Evolutionary conservation across 2,329 filamentous ascomycete species (phyloP).

Genomic region (Apiospora arundinis): DNA sequence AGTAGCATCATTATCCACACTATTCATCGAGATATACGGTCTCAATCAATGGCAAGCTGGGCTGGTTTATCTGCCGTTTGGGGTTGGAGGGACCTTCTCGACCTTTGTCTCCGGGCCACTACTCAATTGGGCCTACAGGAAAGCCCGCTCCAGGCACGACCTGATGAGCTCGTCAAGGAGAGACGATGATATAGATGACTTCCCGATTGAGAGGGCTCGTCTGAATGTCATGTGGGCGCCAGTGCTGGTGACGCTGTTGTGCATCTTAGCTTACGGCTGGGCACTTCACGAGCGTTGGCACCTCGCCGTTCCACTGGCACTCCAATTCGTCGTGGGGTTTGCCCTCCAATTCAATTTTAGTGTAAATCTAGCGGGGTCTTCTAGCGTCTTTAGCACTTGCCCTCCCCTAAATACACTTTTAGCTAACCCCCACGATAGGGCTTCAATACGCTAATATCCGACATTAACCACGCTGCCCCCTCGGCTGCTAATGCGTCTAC

Average conservation of each 20-base stretch:
- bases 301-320: slow-evolving; percentile 28
- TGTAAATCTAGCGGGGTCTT: slow-evolving; percentile 16
- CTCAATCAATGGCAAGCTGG: slow-evolving; percentile 34
- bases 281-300: slow-evolving; percentile 23
- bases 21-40: slow-evolving; percentile 33
- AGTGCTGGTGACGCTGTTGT: neutral
- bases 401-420: neutral
- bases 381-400: neutral
- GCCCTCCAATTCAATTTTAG: slow-evolving; percentile 32
- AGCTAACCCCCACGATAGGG: slow-evolving; percentile 1
- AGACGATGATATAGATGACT: neutral
- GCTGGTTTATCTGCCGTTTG: slow-evolving; percentile 36
- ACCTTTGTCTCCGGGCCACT: neutral
- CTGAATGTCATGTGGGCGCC: neutral
- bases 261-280: neutral
- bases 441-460: slow-evolving; percentile 25
- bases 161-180: neutral
- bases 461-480: slow-evolving; percentile 22
- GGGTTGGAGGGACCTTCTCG: slow-evolving; percentile 26
- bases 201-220: neutral
- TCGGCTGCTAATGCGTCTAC: slow-evolving; percentile 24
- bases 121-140: neutral
- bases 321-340: slow-evolving; percentile 34
- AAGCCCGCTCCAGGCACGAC: neutral
- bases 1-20: slow-evolving; percentile 32